Conservation (phyloP, 2,329 filamentous ascomycete species). For the Fusarium verticillioides region DNA sequence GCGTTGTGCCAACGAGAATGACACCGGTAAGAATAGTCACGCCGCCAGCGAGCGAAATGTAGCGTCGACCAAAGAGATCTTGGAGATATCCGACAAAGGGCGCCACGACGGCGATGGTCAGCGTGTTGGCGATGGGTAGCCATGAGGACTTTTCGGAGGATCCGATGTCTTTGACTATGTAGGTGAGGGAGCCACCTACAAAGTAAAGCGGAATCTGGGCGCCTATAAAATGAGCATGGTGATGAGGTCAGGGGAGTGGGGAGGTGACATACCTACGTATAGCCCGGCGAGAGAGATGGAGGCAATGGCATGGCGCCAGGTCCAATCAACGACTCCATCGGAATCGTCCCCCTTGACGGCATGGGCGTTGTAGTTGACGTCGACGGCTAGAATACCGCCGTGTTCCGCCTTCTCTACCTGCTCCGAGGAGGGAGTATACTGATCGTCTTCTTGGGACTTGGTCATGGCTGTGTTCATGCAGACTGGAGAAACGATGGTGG, state of each 20-base stretch:
- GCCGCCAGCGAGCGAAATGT: neutral
- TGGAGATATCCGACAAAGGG: neutral
- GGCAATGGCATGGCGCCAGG: neutral
- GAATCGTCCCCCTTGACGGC: neutral
- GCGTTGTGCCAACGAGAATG: neutral
- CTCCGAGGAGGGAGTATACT: neutral
- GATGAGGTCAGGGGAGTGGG: fast-evolving
- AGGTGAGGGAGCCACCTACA: neutral
- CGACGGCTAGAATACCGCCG: neutral
- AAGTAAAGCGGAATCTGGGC: neutral
- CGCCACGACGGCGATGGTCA: neutral
- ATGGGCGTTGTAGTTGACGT: neutral
- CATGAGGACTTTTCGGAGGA: neutral
- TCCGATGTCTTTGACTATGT: neutral
- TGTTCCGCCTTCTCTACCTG: neutral
- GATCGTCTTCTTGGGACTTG: neutral
- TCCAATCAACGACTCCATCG: neutral
- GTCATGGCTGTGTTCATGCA: neutral
- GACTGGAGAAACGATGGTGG: fast-evolving
- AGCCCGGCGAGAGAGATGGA: neutral
- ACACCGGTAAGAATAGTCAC: neutral
- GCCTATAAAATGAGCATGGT: neutral
- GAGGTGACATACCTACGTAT: neutral
- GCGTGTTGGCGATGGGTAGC: neutral
- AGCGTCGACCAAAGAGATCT: neutral